Conservation (phyloP, 352 stramenopile species). For the Phytophthora pini region DNA sequence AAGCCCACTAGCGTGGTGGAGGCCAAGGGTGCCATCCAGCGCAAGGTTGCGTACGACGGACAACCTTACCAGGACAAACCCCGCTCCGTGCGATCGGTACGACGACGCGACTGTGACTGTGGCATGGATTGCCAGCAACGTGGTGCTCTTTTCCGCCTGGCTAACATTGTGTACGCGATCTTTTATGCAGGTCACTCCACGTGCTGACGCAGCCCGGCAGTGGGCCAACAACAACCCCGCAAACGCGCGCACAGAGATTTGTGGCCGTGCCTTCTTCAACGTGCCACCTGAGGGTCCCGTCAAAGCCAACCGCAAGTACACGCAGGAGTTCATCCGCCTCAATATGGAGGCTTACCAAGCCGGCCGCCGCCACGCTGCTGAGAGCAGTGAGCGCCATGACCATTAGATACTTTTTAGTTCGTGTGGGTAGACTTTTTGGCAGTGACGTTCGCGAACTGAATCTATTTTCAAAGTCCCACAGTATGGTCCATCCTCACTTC, state of each 20-base stretch:
- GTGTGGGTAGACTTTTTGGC: conserved; percentile 1
- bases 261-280: conserved; percentile 53
- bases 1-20: conserved; percentile 53
- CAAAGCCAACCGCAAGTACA: conserved; percentile 69
- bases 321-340: conserved; percentile 67
- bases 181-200: conserved; percentile 25
- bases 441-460: conserved; percentile 5
- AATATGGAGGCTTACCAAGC: conserved; percentile 54
- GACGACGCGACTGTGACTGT: conserved; percentile 14
- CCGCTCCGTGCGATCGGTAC: conserved; percentile 45
- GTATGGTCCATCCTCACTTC: conserved; percentile 15
- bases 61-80: conserved; percentile 55
- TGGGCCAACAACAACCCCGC: conserved; percentile 64
- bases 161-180: conserved; percentile 19
- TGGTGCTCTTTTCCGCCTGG: not conserved
- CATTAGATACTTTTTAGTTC: conserved; percentile 16
- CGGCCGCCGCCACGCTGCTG: conserved; percentile 28
- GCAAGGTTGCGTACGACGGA: conserved; percentile 58
- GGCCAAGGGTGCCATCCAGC: conserved; percentile 65
- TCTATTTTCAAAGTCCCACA: conserved; percentile 11
- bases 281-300: conserved; percentile 55
- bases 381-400: conserved; percentile 1
- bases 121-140: not conserved
- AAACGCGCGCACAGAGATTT: conserved; percentile 50
- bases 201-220: conserved; percentile 37